These are phyloP conservation scores for Termitomyces sp. DNA, from an alignment of 1,284 basidiomycete genomes.

Conservation along the genomic window DNA sequence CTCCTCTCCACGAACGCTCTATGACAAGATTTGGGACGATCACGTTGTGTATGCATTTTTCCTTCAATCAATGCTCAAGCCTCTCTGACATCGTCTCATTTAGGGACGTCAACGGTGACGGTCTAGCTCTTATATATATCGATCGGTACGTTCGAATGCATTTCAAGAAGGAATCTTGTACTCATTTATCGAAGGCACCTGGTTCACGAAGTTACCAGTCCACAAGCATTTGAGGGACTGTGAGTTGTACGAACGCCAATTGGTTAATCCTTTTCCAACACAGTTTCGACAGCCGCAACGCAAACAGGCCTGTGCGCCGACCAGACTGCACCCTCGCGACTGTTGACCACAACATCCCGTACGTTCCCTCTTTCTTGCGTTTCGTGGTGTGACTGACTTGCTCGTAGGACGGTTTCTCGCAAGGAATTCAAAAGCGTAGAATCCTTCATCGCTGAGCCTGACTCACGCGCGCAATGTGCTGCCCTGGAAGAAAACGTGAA, in stretches of 20 bases:
- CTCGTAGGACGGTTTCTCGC: conserved; percentile 74
- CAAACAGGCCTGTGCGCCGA: conserved; percentile 78
- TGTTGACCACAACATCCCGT: conserved; percentile 96
- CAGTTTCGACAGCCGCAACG: conserved; percentile 54
- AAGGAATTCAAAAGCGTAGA: conserved; percentile 77
- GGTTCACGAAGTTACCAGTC: conserved; percentile 94
- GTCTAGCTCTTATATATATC: conserved; percentile 87
- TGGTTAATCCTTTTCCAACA: conserved; percentile 14
- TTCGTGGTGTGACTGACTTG: conserved; percentile 10
- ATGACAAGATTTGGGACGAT: conserved; percentile 97
- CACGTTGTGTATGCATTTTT: conserved; percentile 73
- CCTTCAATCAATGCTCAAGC: background rate
- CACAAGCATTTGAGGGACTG: conserved; percentile 95
- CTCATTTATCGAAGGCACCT: conserved; percentile 63
- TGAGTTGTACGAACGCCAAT: conserved; percentile 32
- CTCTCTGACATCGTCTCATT: background rate
- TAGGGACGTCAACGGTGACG: conserved; percentile 75
- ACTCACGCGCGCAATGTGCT: conserved; percentile 87
- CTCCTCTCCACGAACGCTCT: conserved; percentile 72
- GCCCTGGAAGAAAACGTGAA: conserved; percentile 95
- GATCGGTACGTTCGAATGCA: conserved; percentile 57
- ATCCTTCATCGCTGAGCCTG: conserved; percentile 83
- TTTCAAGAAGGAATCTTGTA: background rate
- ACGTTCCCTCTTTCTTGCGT: conserved; percentile 30
- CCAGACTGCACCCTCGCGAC: conserved; percentile 95